These are phyloP conservation scores for Ilex asprella DNA, from an alignment of 257 asterid genomes.

Conservation along the genomic window DNA sequence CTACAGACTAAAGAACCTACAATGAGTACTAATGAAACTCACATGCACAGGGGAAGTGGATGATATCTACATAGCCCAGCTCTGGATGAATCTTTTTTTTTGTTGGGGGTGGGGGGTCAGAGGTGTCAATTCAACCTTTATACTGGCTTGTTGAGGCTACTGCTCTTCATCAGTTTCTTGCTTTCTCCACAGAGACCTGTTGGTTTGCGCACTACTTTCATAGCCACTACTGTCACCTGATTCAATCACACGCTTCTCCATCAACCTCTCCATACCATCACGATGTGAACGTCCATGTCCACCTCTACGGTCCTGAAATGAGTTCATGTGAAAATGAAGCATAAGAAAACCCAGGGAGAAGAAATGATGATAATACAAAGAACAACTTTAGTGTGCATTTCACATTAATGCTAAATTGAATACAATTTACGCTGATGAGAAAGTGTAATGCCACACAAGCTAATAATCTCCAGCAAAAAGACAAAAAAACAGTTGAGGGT, in stretches of 20 bases:
- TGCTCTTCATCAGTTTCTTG: conserved; percentile 60
- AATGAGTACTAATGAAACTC: conserved; percentile 12
- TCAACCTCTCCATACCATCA: conserved; percentile 29
- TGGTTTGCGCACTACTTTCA: conserved; percentile 70
- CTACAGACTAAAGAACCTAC: conserved; percentile 15
- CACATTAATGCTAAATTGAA: neutral
- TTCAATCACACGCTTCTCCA: conserved; percentile 45
- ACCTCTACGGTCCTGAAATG: conserved; percentile 54
- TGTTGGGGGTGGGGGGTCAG: neutral
- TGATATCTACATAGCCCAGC: conserved; percentile 36
- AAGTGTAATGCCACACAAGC: too few relatives aligned
- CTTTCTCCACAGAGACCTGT: conserved; percentile 40
- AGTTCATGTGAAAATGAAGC: neutral
- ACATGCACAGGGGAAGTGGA: conserved; percentile 23
- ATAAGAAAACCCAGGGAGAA: neutral
- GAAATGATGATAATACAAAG: neutral
- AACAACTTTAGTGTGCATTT: neutral
- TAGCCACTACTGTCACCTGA: conserved; percentile 87
- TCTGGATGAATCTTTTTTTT: neutral
- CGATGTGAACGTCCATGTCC: conserved; percentile 35
- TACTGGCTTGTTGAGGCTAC: conserved; percentile 12
- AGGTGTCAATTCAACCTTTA: conserved; percentile 7
- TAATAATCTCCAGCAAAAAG: too few relatives aligned
- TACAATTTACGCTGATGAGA: too few relatives aligned
- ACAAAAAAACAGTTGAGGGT: neutral